Conservation (phyloP, 2,329 filamentous ascomycete species). For the Fusarium sp. region DNA sequence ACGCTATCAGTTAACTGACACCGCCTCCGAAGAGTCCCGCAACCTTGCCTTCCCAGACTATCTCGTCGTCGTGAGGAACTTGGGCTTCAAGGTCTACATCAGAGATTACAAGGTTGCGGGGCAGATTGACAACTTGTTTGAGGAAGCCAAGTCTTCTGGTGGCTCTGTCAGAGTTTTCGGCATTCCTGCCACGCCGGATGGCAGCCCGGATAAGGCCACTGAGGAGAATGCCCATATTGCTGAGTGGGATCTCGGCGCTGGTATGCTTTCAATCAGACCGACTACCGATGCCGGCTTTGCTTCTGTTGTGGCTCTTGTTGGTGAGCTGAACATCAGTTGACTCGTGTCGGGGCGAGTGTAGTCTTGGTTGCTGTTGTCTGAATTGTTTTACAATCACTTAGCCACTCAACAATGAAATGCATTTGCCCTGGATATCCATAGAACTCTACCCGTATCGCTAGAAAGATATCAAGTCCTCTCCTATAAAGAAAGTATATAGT, state of each 20-base stretch:
- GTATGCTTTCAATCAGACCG: slow-evolving; percentile 13
- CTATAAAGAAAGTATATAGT: neutral
- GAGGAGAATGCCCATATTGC: slow-evolving; percentile 30
- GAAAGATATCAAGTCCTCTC: neutral
- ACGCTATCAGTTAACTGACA: slow-evolving; percentile 14
- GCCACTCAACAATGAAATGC: neutral
- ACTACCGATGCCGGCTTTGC: slow-evolving; percentile 28
- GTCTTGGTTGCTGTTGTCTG: neutral
- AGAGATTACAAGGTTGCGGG: neutral
- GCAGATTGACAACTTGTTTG: slow-evolving; percentile 16
- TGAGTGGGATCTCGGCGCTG: slow-evolving; percentile 19
- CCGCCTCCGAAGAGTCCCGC: slow-evolving; percentile 25
- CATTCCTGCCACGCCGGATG: slow-evolving; percentile 28
- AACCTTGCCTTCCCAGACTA: slow-evolving; percentile 33
- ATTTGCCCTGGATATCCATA: neutral
- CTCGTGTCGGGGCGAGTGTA: neutral
- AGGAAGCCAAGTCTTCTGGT: slow-evolving; percentile 8
- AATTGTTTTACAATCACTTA: neutral
- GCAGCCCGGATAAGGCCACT: slow-evolving; percentile 17
- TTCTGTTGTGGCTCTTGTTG: slow-evolving; percentile 31
- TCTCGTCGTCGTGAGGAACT: slow-evolving; percentile 24
- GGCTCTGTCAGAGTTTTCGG: slow-evolving; percentile 28
- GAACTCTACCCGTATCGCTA: neutral
- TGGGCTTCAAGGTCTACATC: slow-evolving; percentile 27
- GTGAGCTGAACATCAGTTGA: slow-evolving; percentile 22